Evolutionary conservation across 345 rosid genomes (phyloP).

Genomic region (Aegle marmelos): DNA sequence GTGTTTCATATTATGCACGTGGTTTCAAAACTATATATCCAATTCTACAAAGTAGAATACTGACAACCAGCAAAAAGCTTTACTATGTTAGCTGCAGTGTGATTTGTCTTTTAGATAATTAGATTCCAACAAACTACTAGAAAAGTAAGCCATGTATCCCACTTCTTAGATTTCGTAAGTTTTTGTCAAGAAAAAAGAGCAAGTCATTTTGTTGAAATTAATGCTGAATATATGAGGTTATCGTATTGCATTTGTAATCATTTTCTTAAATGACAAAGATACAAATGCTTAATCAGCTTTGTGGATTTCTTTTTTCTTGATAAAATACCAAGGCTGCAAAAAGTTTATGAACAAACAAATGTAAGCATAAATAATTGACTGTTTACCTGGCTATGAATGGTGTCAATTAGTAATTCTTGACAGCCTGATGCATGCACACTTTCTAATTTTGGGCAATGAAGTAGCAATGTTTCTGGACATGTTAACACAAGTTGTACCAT

Average conservation of each 20-base stretch:
- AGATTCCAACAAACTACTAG: not conserved
- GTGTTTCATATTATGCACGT: not conserved
- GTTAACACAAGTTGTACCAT: not conserved
- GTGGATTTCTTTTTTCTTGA: not conserved
- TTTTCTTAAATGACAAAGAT: not conserved
- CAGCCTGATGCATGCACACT: constrained; percentile 84
- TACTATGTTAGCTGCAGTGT: not conserved
- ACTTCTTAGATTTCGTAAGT: not conserved
- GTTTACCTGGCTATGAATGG: constrained; percentile 76
- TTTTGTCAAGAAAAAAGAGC: not conserved
- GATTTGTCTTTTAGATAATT: not conserved
- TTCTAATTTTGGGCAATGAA: constrained; percentile 83
- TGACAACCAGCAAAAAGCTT: not conserved
- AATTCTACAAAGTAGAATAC: not conserved
- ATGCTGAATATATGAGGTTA: not conserved
- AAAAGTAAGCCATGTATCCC: not conserved
- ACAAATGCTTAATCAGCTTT: not conserved
- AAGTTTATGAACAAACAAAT: not conserved
- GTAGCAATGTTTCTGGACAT: constrained; percentile 59
- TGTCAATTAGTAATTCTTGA: constrained; percentile 51
- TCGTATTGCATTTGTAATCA: not conserved
- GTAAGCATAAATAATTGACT: not conserved
- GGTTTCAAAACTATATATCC: not conserved
- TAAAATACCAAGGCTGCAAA: not conserved
- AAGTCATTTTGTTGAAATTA: not conserved